These are phyloP conservation scores for Castanospermum australe DNA, from an alignment of 306 rosid genomes.

Conservation along the genomic window DNA sequence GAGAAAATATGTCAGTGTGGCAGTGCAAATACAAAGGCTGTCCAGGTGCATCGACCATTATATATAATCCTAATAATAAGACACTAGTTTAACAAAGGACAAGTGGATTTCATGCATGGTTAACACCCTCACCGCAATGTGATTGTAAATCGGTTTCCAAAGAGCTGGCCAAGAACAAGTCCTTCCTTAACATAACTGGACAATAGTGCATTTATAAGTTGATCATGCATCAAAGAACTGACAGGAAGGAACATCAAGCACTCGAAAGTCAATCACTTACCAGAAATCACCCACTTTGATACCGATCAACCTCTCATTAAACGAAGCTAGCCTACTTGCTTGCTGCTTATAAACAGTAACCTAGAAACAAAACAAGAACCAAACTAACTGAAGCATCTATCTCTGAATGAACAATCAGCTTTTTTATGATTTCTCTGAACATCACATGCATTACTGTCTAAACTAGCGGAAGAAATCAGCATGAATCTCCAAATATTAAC, in stretches of 20 bases:
- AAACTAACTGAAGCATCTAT: constrained; percentile 17
- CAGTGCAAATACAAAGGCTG: constrained; percentile 10
- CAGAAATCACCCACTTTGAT: constrained; percentile 92
- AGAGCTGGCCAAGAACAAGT: constrained; percentile 91
- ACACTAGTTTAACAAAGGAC: background rate
- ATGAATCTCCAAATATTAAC: background rate
- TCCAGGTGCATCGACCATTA: constrained; percentile 10
- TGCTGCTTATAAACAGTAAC: constrained; percentile 86
- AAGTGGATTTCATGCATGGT: constrained; percentile 17
- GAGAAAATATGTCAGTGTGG: constrained; percentile 41
- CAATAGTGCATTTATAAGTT: constrained; percentile 33
- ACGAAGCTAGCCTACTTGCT: constrained; percentile 81
- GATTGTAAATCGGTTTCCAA: constrained; percentile 84
- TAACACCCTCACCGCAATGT: constrained; percentile 71
- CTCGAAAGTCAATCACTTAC: constrained; percentile 49
- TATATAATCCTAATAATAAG: background rate
- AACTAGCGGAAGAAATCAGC: background rate
- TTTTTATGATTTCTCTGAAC: background rate
- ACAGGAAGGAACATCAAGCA: background rate
- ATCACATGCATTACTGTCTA: constrained; percentile 6
- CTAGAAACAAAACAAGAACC: constrained; percentile 48
- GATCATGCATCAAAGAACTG: constrained; percentile 23
- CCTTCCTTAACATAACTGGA: constrained; percentile 82
- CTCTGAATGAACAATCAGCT: constrained; percentile 5
- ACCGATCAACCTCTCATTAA: constrained; percentile 82